Conservation (phyloP, 768 basidiomycete genomes). For the Boletus bicolor region DNA sequence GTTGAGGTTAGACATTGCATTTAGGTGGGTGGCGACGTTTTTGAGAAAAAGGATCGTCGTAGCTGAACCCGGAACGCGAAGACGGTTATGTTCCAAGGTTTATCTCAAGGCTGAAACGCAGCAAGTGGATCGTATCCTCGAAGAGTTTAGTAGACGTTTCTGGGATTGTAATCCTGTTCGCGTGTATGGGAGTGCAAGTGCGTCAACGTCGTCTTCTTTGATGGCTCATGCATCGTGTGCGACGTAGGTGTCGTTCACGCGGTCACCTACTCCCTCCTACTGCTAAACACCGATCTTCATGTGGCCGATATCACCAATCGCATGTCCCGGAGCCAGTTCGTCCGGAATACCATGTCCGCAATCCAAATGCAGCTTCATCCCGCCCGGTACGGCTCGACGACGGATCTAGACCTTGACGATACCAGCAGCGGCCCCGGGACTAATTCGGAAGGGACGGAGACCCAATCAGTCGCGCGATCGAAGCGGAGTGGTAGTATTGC, state of each 20-base stretch:
- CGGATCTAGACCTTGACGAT: slow-evolving; percentile 68
- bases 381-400: slow-evolving; percentile 48
- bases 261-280: slow-evolving; percentile 85
- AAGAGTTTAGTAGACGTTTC: slow-evolving; percentile 85
- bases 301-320: slow-evolving; percentile 84
- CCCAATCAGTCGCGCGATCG: slow-evolving; percentile 42
- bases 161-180: slow-evolving; percentile 85
- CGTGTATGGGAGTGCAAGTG: slow-evolving; percentile 83
- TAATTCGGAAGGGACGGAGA: slow-evolving; percentile 58
- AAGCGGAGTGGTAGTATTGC: slow-evolving; percentile 82
- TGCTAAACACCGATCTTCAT: slow-evolving; percentile 97
- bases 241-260: slow-evolving; percentile 86
- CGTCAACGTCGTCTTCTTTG: slow-evolving; percentile 28
- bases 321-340: slow-evolving; percentile 92
- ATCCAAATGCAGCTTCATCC: slow-evolving; percentile 78
- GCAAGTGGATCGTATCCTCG: slow-evolving; percentile 95
- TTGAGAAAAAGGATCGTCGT: neutral
- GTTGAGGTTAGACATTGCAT: slow-evolving; percentile 82
- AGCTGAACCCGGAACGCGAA: slow-evolving; percentile 25
- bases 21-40: slow-evolving; percentile 53
- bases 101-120: slow-evolving; percentile 96
- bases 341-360: slow-evolving; percentile 85
- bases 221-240: slow-evolving; percentile 2
- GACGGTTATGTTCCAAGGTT: slow-evolving; percentile 86
- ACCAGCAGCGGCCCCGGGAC: slow-evolving; percentile 54